A percentile compares a stretch with the other conserved stretches of the same genome.
These are phyloP conservation scores for Fusarium agapanthi DNA, from an alignment of 2,329 filamentous ascomycete genomes.

Conservation along the genomic window DNA sequence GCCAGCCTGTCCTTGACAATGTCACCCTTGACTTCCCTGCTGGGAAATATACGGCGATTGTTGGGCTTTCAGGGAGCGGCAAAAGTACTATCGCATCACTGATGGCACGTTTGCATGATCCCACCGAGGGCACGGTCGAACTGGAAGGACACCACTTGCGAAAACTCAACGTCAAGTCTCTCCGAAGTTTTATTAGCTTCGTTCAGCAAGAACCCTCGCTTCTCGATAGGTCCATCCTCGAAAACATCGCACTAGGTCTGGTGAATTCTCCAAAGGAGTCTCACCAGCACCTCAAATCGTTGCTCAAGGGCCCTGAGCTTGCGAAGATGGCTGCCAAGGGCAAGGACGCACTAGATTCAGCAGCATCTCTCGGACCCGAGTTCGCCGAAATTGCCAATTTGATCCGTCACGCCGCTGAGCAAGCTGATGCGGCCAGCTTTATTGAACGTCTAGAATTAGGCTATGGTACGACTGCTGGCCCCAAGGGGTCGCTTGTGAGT, in stretches of 20 bases:
- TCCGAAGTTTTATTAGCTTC: neutral
- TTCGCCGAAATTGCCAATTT: neutral
- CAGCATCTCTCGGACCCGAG: neutral
- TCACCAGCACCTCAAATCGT: neutral
- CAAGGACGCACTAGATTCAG: neutral
- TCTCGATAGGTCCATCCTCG: neutral
- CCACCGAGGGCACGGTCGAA: neutral
- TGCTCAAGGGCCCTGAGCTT: neutral
- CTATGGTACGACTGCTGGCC: conserved; percentile 61
- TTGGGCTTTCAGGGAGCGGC: neutral
- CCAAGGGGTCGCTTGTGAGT: conserved; percentile 62
- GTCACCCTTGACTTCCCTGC: neutral
- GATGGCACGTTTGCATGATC: neutral
- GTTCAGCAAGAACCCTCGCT: neutral
- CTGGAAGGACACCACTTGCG: neutral
- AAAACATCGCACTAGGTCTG: neutral
- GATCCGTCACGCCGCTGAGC: neutral
- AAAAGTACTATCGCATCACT: neutral
- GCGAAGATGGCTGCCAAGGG: neutral
- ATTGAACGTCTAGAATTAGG: conserved; percentile 63
- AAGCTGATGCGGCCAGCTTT: conserved; percentile 51
- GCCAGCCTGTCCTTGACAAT: neutral
- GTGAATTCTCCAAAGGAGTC: neutral
- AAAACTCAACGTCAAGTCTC: neutral
- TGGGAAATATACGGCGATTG: neutral